These are phyloP conservation scores for Trypanosoma conorhini DNA, from an alignment of 208 protist genomes.

Conservation along the genomic window DNA sequence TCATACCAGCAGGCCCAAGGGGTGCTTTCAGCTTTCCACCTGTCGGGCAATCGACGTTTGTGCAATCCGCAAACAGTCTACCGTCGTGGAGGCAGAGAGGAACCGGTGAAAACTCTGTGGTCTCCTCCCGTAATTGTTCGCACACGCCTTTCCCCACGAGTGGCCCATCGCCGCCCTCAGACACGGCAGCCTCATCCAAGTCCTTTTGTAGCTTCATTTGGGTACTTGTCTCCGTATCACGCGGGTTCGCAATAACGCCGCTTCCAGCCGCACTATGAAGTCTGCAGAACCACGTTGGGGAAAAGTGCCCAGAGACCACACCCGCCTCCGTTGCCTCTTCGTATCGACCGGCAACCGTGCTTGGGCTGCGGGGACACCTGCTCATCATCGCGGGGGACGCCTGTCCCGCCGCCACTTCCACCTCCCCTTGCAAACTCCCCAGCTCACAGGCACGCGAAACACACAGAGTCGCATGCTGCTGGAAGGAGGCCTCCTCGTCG, in stretches of 20 bases:
- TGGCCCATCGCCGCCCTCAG: not conserved
- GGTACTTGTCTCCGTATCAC: not conserved
- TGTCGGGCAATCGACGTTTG: constrained; percentile 1
- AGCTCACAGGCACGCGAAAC: not conserved
- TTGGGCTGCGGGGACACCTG: constrained; percentile 13
- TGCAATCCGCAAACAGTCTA: constrained; percentile 13
- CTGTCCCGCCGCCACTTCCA: not conserved
- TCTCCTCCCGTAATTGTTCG: not conserved
- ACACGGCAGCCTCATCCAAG: not conserved
- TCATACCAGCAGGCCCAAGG: constrained; percentile 4
- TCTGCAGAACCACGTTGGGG: constrained; percentile 2
- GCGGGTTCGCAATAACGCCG: not conserved
- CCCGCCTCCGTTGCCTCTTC: constrained; percentile 18
- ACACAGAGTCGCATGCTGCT: not conserved
- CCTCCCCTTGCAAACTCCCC: not conserved
- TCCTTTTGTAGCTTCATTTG: not conserved
- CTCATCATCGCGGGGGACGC: constrained; percentile 5
- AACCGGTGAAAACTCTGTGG: not conserved
- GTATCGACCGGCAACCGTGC: constrained; percentile 1
- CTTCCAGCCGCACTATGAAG: not conserved
- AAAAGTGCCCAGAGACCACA: constrained; percentile 8
- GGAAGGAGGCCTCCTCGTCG: not conserved
- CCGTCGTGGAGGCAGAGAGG: not conserved
- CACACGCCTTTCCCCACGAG: not conserved
- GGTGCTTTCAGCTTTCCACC: not conserved